Percentiles rank a stretch among this genome's conserved stretches.
Conservation (phyloP, 2,329 filamentous ascomycete species). For the Aspergillus sp. region DNA sequence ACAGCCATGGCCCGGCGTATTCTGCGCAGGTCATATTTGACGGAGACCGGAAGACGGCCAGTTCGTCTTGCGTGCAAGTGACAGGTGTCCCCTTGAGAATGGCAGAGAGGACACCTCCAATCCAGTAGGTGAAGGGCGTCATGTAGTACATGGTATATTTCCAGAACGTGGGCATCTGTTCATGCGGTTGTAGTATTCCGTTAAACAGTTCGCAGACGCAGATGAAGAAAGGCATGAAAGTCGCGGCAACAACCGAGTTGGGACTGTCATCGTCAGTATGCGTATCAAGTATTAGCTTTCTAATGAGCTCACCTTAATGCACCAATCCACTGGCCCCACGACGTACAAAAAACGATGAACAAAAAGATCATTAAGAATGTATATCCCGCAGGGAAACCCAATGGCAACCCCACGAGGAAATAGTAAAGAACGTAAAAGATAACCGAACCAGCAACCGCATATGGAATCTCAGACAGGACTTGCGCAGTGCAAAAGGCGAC, state of each 20-base stretch:
- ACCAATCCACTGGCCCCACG: constrained; percentile 73
- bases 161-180: constrained; percentile 73
- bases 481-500: constrained; percentile 63
- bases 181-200: constrained; percentile 71
- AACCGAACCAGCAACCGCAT: constrained; percentile 53
- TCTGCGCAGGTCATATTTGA: constrained; percentile 60
- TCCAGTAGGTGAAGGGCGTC: constrained; percentile 78
- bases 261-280: constrained; percentile 10
- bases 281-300: too few relatives aligned
- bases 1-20: constrained; percentile 67
- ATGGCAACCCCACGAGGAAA: constrained; percentile 61
- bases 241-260: constrained; percentile 64
- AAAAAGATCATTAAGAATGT: constrained; percentile 66
- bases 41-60: constrained; percentile 63
- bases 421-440: constrained; percentile 68
- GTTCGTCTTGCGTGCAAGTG: constrained; percentile 54
- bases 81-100: constrained; percentile 63
- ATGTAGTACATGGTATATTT: constrained; percentile 73
- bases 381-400: constrained; percentile 59
- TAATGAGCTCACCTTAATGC: constrained; percentile 55
- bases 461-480: constrained; percentile 61
- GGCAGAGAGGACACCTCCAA: constrained; percentile 70
- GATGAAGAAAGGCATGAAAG: constrained; percentile 76
- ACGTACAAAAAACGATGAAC: constrained; percentile 63
- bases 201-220: constrained; percentile 81